Evolutionary conservation across 148 eudicot genomes (phyloP).

Genomic region (Dysphania ambrosioides): DNA sequence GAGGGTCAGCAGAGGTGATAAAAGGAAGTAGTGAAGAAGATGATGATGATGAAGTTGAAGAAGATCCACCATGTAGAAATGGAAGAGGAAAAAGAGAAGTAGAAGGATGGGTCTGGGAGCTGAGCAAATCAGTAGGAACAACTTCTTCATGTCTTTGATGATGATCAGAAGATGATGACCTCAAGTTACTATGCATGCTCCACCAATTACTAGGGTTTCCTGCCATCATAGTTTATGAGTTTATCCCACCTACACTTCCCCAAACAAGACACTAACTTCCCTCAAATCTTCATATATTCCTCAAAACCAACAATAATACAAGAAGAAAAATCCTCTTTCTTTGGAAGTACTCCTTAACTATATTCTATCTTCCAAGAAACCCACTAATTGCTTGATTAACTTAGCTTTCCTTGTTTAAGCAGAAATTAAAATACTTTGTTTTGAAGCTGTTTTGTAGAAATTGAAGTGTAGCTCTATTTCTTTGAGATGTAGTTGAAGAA

Average conservation of each 20-base stretch:
- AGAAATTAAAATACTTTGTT: constrained; percentile 5
- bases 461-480: constrained; percentile 25
- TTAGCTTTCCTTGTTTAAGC: constrained; percentile 15
- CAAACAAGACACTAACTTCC: constrained; percentile 11
- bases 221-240: constrained; percentile 62
- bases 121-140: constrained; percentile 24
- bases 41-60: constrained; percentile 33
- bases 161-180: constrained; percentile 39
- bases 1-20: constrained; percentile 31
- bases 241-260: not conserved
- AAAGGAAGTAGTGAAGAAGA: constrained; percentile 39
- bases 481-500: constrained; percentile 46
- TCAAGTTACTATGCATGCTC: constrained; percentile 49
- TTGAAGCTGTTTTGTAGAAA: constrained; percentile 15
- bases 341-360: constrained; percentile 10
- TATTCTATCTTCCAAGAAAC: constrained; percentile 12
- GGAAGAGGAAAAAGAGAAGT: constrained; percentile 27
- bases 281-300: constrained; percentile 12
- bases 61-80: constrained; percentile 29
- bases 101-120: constrained; percentile 34
- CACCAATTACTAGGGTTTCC: constrained; percentile 85
- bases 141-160: constrained; percentile 11
- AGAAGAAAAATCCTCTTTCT: not conserved
- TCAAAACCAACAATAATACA: not conserved
- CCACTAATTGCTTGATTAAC: not conserved